These are phyloP conservation scores for Beauveria brongniartii DNA, from an alignment of 2,329 filamentous ascomycete genomes.

Conservation along the genomic window DNA sequence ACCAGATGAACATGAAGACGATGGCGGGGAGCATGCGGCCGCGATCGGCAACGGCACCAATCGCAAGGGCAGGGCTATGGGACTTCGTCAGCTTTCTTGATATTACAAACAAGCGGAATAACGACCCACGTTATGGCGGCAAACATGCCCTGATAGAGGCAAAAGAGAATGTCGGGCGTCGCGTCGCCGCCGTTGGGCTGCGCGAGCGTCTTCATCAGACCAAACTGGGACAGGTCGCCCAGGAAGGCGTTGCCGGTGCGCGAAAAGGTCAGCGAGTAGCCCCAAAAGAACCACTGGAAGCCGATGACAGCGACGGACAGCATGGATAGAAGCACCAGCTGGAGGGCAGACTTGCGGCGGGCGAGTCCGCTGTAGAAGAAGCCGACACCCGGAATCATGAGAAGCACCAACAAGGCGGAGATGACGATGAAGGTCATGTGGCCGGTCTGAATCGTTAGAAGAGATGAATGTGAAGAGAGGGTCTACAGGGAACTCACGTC, in stretches of 20 bases:
- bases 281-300: constrained; percentile 97
- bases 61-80: constrained; percentile 45
- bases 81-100: neutral
- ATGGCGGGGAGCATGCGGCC: constrained; percentile 53
- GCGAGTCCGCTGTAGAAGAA: constrained; percentile 93
- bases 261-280: constrained; percentile 78
- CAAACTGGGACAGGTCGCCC: constrained; percentile 73
- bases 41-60: constrained; percentile 53
- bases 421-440: constrained; percentile 77
- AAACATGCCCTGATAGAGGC: constrained; percentile 84
- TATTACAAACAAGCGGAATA: neutral
- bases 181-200: constrained; percentile 63
- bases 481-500: constrained; percentile 40
- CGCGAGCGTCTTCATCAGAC: constrained; percentile 67
- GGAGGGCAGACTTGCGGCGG: constrained; percentile 79
- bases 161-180: constrained; percentile 77
- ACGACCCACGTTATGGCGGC: constrained; percentile 71
- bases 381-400: constrained; percentile 90
- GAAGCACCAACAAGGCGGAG: constrained; percentile 69
- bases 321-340: constrained; percentile 77
- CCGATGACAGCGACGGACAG: constrained; percentile 71
- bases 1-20: constrained; percentile 63
- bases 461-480: constrained; percentile 13
- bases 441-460: constrained; percentile 48
- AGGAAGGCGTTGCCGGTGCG: constrained; percentile 72